These are phyloP conservation scores for Ophiostoma triangulosporum DNA, from an alignment of 2,329 filamentous ascomycete genomes.

Conservation along the genomic window DNA sequence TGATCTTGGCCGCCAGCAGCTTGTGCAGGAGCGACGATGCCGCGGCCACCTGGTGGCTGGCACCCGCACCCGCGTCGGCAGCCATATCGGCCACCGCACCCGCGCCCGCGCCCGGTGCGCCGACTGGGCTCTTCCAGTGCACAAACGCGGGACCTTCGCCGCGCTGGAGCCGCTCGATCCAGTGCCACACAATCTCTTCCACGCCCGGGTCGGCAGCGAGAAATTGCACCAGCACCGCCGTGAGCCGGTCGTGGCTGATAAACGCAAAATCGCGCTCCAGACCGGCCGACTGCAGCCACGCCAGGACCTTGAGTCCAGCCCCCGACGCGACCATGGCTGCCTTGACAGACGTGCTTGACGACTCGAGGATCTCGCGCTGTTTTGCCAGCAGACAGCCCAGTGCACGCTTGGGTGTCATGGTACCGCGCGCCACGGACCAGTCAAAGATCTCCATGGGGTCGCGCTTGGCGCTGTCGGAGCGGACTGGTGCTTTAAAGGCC, in stretches of 20 bases:
- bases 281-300: conserved; percentile 41
- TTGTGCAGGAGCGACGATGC: conserved; percentile 26
- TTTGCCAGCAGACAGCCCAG: conserved; percentile 40
- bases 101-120: background rate
- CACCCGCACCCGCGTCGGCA: background rate
- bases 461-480: conserved; percentile 11
- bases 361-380: conserved; percentile 25
- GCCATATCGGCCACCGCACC: background rate
- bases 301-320: conserved; percentile 33
- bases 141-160: conserved; percentile 12
- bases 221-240: conserved; percentile 30
- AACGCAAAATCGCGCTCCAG: conserved; percentile 33
- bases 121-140: background rate
- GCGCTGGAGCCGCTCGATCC: conserved; percentile 31
- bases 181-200: conserved; percentile 38
- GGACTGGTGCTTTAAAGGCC: conserved; percentile 17
- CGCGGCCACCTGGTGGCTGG: conserved; percentile 3
- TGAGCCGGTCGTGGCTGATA: conserved; percentile 26
- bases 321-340: conserved; percentile 27
- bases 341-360: conserved; percentile 21
- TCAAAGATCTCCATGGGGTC: conserved; percentile 44
- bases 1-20: conserved; percentile 25
- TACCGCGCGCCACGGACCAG: conserved; percentile 38
- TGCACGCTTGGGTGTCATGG: conserved; percentile 41
- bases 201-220: conserved; percentile 40